These are phyloP conservation scores for Penicillium sp. DNA, from an alignment of 2,329 filamentous ascomycete genomes.

Conservation along the genomic window DNA sequence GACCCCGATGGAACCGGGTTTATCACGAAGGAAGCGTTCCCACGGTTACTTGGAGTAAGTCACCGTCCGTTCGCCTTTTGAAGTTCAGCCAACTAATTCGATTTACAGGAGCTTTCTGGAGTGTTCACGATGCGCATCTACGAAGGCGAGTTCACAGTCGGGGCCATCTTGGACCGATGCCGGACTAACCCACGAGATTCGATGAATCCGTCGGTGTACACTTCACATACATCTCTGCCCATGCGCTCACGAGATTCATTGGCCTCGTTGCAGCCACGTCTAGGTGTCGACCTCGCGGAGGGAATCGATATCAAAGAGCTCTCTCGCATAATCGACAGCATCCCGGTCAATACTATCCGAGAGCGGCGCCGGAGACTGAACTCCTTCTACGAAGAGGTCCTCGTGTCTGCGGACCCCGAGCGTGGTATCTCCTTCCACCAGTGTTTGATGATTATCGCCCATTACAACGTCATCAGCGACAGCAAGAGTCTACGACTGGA, in stretches of 20 bases:
- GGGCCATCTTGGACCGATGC: conserved; percentile 81
- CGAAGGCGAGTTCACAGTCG: conserved; percentile 79
- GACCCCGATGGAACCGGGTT: conserved; percentile 88
- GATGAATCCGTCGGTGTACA: conserved; percentile 12
- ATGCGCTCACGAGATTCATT: conserved; percentile 19
- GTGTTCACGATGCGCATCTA: conserved; percentile 98
- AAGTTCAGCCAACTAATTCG: not conserved
- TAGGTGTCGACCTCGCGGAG: conserved; percentile 29
- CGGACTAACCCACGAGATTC: conserved; percentile 53
- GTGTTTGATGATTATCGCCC: conserved; percentile 89
- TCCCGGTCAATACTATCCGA: conserved; percentile 71
- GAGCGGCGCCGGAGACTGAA: conserved; percentile 75
- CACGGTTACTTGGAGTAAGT: conserved; percentile 70
- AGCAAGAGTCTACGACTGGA: conserved; percentile 92
- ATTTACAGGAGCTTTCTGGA: conserved; percentile 68
- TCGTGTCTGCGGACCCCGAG: conserved; percentile 86
- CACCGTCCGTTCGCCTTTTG: not conserved
- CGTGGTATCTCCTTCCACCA: conserved; percentile 86
- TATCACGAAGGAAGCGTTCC: conserved; percentile 85
- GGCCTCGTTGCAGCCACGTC: conserved; percentile 5
- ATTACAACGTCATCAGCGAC: conserved; percentile 98
- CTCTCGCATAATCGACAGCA: conserved; percentile 63
- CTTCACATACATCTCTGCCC: conserved; percentile 11
- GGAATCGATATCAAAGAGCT: conserved; percentile 70
- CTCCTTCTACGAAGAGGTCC: conserved; percentile 93